Evolutionary conservation across 2,329 filamentous ascomycete species (phyloP), one percentile per base, ranked within the genome.

Genomic region (Stemphylium lycopersici): DNA sequence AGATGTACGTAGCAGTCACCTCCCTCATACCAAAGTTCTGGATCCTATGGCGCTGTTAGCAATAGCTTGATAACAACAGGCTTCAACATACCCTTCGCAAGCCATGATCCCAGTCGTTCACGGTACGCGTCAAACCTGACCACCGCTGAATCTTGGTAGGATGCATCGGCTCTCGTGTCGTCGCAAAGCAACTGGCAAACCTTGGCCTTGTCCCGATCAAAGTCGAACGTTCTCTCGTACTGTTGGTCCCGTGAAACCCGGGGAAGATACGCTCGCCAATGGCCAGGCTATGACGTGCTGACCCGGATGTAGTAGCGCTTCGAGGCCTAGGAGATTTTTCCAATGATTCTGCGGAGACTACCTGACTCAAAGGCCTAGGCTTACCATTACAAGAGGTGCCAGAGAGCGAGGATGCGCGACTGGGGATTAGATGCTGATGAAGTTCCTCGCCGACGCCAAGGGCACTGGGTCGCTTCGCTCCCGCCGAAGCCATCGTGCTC

Each of bases 1-100:
- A 93, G 78, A 71, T 92, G 82, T 1, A 93, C 81, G 13, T 86
- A 79, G 64, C 89, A 92, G 67, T 91, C 85, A 12, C 87, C 89
- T 58, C 86, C 76, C 10, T 81, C 78, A 56, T 82, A 80, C 87
- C 87, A 93, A 2, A 93, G 78, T 61, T 91, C 89, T 2, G 83
- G 79, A 62, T 93, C 90, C 89, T 92, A 24, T 36, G 18, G 26
- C 11, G 7, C 2, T 31, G 46, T 63, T 47, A 59, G 56, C 29
- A 44, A 33, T 29, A 40, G 34, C n/a, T 15, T 18, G 15, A 37
- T 32, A 40, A 39, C 24, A 10, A 39, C 24, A 4, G 22, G 13
- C 15, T 18, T 36, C n/a, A 6, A 66, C 75, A 62, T 70, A 81
- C 80, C 54, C 72, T 77, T 58, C 77, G 71, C 22, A 82, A 61